A percentile compares a stretch with the other conserved stretches of the same genome.
phyloP scores from a whole-genome alignment of 1,284 basidiomycete species.

The Ceratobasidium sp. region DNA sequence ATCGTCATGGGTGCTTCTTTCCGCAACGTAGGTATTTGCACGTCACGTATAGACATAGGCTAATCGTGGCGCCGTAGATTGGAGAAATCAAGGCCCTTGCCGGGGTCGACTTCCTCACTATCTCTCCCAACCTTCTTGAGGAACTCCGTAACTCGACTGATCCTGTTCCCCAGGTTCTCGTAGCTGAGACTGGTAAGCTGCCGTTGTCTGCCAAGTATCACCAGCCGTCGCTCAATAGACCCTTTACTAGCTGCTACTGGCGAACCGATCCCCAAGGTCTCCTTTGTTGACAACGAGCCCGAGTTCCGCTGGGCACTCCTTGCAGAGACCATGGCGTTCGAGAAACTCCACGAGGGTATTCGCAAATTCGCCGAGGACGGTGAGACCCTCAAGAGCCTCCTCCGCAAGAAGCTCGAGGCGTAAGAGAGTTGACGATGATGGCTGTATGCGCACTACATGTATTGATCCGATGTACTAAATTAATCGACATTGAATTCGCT shows the following conservation, averaged over 20 bases:
- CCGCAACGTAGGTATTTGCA: conserved; percentile 78
- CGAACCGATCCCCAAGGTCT: conserved; percentile 77
- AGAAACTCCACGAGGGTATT: conserved; percentile 97
- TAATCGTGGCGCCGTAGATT: conserved; percentile 55
- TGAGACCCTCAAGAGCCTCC: conserved; percentile 82
- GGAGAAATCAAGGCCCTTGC: conserved; percentile 96
- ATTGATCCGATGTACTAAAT: conserved; percentile 33
- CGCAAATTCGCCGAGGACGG: conserved; percentile 97
- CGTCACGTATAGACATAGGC: neutral
- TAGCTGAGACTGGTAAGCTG: conserved; percentile 66
- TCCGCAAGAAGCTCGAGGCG: conserved; percentile 78
- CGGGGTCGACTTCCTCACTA: conserved; percentile 97
- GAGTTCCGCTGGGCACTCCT: conserved; percentile 95
- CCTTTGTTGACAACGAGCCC: conserved; percentile 90
- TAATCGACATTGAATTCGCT: conserved; percentile 23
- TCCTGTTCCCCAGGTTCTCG: conserved; percentile 85
- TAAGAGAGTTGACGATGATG: conserved; percentile 45
- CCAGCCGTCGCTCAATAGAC: neutral
- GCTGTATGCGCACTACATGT: conserved; percentile 18
- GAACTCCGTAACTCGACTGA: conserved; percentile 85
- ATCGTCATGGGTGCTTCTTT: conserved; percentile 99
- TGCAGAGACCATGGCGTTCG: conserved; percentile 92
- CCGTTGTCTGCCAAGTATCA: neutral
- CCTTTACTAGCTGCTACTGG: conserved; percentile 57
- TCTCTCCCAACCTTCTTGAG: conserved; percentile 89